Percentiles rank a stretch among this genome's conserved stretches.
These are phyloP conservation scores for Blastobotrys serpentis DNA, from an alignment of 1,139 yeast genomes.

Conservation along the genomic window DNA sequence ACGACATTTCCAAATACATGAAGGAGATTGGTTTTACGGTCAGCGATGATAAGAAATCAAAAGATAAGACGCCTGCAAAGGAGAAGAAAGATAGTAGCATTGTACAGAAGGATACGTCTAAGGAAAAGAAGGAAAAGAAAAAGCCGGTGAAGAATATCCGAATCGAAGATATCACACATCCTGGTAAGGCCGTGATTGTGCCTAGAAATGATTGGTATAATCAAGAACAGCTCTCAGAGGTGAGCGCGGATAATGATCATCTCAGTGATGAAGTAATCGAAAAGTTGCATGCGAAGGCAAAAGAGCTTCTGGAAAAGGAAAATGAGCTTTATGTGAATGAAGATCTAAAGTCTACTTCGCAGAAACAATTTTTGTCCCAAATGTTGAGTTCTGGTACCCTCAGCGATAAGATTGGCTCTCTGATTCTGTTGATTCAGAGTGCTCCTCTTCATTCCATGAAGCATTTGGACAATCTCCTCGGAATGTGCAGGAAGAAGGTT, in stretches of 20 bases:
- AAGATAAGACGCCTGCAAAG: conserved; percentile 13
- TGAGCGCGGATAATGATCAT: conserved; percentile 31
- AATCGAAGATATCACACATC: conserved; percentile 22
- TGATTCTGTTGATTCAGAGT: conserved; percentile 88
- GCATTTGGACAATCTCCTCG: conserved; percentile 73
- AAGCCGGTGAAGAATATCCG: conserved; percentile 27
- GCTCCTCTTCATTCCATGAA: conserved; percentile 89
- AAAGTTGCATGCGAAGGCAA: conserved; percentile 64
- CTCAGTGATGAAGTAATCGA: conserved; percentile 54
- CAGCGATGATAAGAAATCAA: conserved; percentile 32
- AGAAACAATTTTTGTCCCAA: conserved; percentile 84
- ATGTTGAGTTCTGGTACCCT: conserved; percentile 90
- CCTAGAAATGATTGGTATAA: conserved; percentile 74
- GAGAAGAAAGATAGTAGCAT: conserved; percentile 26
- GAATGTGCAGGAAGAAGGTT: conserved; percentile 85
- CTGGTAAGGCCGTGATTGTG: conserved; percentile 56
- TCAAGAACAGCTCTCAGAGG: conserved; percentile 13
- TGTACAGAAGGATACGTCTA: conserved; percentile 29
- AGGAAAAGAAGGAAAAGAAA: conserved; percentile 29
- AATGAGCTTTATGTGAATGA: conserved; percentile 72
- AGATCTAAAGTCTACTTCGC: conserved; percentile 77
- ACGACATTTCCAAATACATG: conserved; percentile 67
- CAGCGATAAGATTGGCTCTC: conserved; percentile 91
- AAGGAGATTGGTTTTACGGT: conserved; percentile 60
- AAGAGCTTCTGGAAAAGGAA: conserved; percentile 63